A percentile compares a stretch with the other conserved stretches of the same genome.
phyloP scores from a whole-genome alignment of 2,329 filamentous ascomycete genomes.

The Chaetomiaceae sp. region DNA sequence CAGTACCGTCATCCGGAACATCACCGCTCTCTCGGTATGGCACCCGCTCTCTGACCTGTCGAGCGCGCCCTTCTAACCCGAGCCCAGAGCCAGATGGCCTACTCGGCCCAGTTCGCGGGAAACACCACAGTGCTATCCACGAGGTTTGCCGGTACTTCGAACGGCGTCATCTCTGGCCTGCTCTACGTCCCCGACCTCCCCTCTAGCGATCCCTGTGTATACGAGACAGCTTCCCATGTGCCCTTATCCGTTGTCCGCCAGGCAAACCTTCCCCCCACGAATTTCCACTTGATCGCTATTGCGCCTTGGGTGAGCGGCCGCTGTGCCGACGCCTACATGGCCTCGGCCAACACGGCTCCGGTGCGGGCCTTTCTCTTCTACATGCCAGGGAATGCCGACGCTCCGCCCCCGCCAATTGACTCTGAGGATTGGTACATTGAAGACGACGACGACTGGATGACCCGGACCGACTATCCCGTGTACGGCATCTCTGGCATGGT shows the following conservation, averaged over 20 bases:
- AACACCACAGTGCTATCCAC: conserved; percentile 74
- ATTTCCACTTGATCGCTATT: conserved; percentile 73
- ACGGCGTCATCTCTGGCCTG: conserved; percentile 66
- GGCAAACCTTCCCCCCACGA: conserved; percentile 60
- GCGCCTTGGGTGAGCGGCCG: conserved; percentile 77
- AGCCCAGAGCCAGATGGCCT: conserved; percentile 42
- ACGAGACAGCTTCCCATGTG: conserved; percentile 59
- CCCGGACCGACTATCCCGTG: conserved; percentile 67
- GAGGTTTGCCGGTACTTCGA: conserved; percentile 54
- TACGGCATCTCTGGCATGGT: conserved; percentile 70
- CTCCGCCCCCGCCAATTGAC: conserved; percentile 59
- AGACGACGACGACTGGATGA: conserved; percentile 67
- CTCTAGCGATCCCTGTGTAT: conserved; percentile 55
- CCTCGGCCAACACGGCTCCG: conserved; percentile 52
- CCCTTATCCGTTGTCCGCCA: conserved; percentile 70
- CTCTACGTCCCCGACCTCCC: conserved; percentile 76
- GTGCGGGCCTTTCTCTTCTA: conserved; percentile 63
- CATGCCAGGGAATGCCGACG: conserved; percentile 49
- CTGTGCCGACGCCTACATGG: conserved; percentile 71
- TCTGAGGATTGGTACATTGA: conserved; percentile 66
- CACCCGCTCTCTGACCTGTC: background rate
- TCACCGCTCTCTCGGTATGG: conserved; percentile 53
- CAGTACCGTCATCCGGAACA: conserved; percentile 52
- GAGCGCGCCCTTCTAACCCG: background rate
- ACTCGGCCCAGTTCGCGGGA: conserved; percentile 44